Percentiles rank a stretch among this genome's conserved stretches.
Evolutionary conservation across 2,329 filamentous ascomycete species (phyloP).

Genomic region (Zymoseptoria crescenta): DNA sequence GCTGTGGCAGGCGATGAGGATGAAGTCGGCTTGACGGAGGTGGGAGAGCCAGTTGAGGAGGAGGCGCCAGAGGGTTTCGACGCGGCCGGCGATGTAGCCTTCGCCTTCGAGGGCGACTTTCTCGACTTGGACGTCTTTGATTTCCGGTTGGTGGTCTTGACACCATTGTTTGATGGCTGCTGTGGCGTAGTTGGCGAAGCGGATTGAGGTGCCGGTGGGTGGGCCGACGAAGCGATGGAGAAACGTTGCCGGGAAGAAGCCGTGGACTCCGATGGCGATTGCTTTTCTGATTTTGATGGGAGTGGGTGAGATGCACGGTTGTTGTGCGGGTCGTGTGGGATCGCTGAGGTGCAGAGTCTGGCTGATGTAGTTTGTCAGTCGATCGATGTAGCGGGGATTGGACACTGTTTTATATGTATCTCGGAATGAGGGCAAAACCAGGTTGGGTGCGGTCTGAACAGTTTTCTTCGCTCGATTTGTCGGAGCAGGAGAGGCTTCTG

Average conservation of each 20-base stretch:
- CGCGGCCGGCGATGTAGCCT: conserved; percentile 80
- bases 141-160: conserved; percentile 50
- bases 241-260: conserved; percentile 80
- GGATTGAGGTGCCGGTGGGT: conserved; percentile 88
- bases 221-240: conserved; percentile 88
- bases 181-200: conserved; percentile 82
- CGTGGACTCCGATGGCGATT: conserved; percentile 88
- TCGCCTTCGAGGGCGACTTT: conserved; percentile 93
- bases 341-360: conserved; percentile 26
- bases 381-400: conserved; percentile 39
- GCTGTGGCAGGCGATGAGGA: conserved; percentile 87
- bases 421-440: conserved; percentile 62
- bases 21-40: conserved; percentile 77
- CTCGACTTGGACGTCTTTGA: conserved; percentile 74
- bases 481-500: conserved; percentile 18
- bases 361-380: conserved; percentile 31
- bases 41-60: conserved; percentile 92
- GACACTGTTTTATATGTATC: conserved; percentile 53
- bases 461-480: conserved; percentile 21
- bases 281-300: conserved; percentile 69
- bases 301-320: conserved; percentile 64
- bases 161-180: conserved; percentile 79
- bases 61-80: conserved; percentile 89
- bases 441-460: conserved; percentile 43
- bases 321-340: conserved; percentile 48